Evolutionary conservation across 148 eudicot genomes (phyloP).

Genomic region (Fagopyrum esculentum): DNA sequence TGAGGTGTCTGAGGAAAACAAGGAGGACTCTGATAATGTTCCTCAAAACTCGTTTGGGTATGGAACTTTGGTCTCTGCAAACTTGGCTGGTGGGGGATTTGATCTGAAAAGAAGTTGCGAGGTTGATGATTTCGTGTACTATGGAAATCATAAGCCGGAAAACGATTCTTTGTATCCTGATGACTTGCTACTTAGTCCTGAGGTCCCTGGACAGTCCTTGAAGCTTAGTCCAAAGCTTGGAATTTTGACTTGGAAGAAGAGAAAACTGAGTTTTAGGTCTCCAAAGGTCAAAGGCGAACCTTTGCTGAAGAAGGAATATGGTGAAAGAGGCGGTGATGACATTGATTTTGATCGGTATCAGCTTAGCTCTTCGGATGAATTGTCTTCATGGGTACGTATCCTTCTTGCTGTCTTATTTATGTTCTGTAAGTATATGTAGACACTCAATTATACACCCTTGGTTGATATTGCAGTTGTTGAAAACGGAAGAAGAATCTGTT

Average conservation of each 20-base stretch:
- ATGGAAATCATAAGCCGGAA: conserved; percentile 12
- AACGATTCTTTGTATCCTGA: background rate
- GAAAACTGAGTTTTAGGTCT: conserved; percentile 51
- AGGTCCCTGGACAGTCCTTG: conserved; percentile 16
- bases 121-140: conserved; percentile 24
- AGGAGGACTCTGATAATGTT: conserved; percentile 8
- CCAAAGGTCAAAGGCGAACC: conserved; percentile 76
- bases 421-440: background rate
- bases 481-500: conserved; percentile 5
- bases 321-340: conserved; percentile 85
- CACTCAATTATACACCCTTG: background rate
- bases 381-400: conserved; percentile 20
- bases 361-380: conserved; percentile 58
- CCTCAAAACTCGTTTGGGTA: conserved; percentile 20
- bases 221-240: conserved; percentile 17
- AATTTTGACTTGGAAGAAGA: conserved; percentile 16
- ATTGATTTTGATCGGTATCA: conserved; percentile 80
- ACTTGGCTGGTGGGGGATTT: conserved; percentile 15
- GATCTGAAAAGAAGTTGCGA: conserved; percentile 3
- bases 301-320: conserved; percentile 49
- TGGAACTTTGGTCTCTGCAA: conserved; percentile 20
- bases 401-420: background rate
- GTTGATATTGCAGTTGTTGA: conserved; percentile 8
- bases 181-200: background rate
- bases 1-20: conserved; percentile 16